A percentile compares a stretch with the other conserved stretches of the same genome.
phyloP scores from a whole-genome alignment of 768 basidiomycete species.

The Psilocybe subaeruginosa region DNA sequence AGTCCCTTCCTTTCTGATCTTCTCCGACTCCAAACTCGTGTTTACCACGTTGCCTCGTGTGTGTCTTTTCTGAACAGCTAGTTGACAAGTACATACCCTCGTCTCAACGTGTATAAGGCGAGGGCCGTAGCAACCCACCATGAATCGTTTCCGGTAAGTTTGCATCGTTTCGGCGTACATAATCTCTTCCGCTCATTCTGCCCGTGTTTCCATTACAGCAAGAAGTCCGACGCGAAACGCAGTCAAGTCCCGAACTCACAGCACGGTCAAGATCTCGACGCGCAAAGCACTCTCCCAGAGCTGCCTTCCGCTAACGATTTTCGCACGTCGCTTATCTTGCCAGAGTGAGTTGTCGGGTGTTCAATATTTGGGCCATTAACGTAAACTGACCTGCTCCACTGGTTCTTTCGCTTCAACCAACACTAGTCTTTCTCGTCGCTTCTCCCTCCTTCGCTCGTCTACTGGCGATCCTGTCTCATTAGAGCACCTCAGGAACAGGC shows the following conservation, averaged over 20 bases:
- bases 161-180: conserved; percentile 16
- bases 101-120: conserved; percentile 71
- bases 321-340: conserved; percentile 84
- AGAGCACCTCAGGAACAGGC: conserved; percentile 58
- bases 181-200: conserved; percentile 1
- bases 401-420: conserved; percentile 24
- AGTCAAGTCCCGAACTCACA: conserved; percentile 38
- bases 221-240: conserved; percentile 75
- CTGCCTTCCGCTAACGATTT: conserved; percentile 77
- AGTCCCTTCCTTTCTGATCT: conserved; percentile 33
- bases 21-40: conserved; percentile 59
- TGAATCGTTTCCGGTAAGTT: conserved; percentile 86
- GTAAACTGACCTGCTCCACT: conserved; percentile 11
- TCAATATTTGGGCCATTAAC: conserved; percentile 12
- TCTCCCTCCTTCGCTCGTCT: conserved; percentile 74
- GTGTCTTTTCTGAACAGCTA: conserved; percentile 39
- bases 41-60: conserved; percentile 70
- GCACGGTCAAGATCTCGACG: conserved; percentile 29
- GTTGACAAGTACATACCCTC: conserved; percentile 29
- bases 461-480: conserved; percentile 68
- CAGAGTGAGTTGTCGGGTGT: conserved; percentile 56
- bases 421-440: conserved; percentile 75
- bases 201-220: conserved; percentile 45
- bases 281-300: conserved; percentile 47
- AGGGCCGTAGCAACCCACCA: conserved; percentile 46